phyloP scores from a whole-genome alignment of 2,329 filamentous ascomycete genomes.

The Mycosphaerelloides madeirae region DNA sequence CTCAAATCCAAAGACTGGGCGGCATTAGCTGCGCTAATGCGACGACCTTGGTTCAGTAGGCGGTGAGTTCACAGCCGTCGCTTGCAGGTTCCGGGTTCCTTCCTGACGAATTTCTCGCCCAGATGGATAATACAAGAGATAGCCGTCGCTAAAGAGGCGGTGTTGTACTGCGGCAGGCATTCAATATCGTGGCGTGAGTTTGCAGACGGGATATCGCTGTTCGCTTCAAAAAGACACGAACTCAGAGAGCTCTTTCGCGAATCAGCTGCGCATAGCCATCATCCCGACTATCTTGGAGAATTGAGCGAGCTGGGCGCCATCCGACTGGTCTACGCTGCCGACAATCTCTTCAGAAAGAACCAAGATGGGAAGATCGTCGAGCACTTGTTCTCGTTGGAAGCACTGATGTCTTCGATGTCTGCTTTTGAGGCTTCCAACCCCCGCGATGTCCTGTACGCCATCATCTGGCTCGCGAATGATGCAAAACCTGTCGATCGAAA shows the following conservation, averaged over 20 bases:
- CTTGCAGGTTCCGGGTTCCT: no score
- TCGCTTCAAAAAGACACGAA: slow-evolving; percentile 8
- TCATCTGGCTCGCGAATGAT: slow-evolving; percentile 15
- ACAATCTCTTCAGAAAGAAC: slow-evolving; percentile 23
- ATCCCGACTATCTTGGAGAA: slow-evolving; percentile 17
- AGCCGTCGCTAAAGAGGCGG: slow-evolving; percentile 14
- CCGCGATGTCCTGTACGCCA: slow-evolving; percentile 14
- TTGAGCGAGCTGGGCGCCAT: slow-evolving; percentile 21
- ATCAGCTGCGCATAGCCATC: slow-evolving; percentile 5
- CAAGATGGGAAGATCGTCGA: slow-evolving; percentile 18
- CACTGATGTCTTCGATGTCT: slow-evolving; percentile 18
- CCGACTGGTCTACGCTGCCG: slow-evolving; percentile 17
- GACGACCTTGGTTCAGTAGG: slow-evolving; percentile 2
- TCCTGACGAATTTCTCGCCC: no score
- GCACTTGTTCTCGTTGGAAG: slow-evolving; percentile 22
- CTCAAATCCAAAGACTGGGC: not conserved
- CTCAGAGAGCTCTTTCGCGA: slow-evolving; percentile 11
- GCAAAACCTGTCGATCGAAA: slow-evolving; percentile 5
- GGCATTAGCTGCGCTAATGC: not conserved
- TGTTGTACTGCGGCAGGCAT: slow-evolving; percentile 19
- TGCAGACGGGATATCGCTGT: slow-evolving; percentile 11
- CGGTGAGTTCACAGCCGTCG: not conserved
- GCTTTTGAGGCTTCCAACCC: slow-evolving; percentile 12
- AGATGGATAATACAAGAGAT: slow-evolving; percentile 3
- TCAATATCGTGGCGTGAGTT: slow-evolving; percentile 17